Conservation (phyloP, 177 flowering plant species). For the Vitis hybrid region DNA sequence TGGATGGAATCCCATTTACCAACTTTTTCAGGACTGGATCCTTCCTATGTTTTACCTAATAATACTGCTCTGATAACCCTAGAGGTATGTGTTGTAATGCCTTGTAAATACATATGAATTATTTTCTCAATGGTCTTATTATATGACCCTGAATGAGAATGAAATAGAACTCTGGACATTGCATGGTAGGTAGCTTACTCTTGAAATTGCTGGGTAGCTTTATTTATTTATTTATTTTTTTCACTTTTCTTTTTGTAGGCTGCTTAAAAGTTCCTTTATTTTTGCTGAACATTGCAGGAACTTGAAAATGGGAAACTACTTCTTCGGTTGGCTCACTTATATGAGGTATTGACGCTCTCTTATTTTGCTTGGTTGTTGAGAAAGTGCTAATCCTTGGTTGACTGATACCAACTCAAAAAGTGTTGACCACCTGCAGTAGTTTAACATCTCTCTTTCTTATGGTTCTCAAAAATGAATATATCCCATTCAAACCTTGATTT, state of each 20-base stretch:
- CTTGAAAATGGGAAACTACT: slow-evolving; percentile 76
- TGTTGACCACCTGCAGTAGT: not conserved
- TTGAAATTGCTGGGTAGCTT: not conserved
- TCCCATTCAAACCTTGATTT: not conserved
- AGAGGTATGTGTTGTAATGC: slow-evolving; percentile 46
- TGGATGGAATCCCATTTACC: slow-evolving; percentile 49
- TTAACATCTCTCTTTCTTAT: not conserved
- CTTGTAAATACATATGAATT: not conserved
- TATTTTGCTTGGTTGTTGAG: not conserved
- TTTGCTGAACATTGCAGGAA: slow-evolving; percentile 51
- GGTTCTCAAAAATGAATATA: no score
- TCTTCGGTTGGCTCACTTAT: slow-evolving; percentile 92
- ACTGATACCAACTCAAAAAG: no score
- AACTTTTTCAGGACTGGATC: slow-evolving; percentile 62
- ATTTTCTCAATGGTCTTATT: not conserved
- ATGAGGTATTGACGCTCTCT: slow-evolving; percentile 58
- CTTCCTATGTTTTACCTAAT: slow-evolving; percentile 71
- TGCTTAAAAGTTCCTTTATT: not conserved
- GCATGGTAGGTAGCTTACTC: not conserved
- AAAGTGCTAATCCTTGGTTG: not conserved
- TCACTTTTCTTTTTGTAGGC: not conserved
- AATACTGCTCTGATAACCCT: slow-evolving; percentile 82
- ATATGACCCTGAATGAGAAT: no score
- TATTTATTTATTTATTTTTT: not conserved
- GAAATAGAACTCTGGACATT: no score